Conservation (phyloP, 441 rosid species). For the Pelargonium fulgidum region DNA sequence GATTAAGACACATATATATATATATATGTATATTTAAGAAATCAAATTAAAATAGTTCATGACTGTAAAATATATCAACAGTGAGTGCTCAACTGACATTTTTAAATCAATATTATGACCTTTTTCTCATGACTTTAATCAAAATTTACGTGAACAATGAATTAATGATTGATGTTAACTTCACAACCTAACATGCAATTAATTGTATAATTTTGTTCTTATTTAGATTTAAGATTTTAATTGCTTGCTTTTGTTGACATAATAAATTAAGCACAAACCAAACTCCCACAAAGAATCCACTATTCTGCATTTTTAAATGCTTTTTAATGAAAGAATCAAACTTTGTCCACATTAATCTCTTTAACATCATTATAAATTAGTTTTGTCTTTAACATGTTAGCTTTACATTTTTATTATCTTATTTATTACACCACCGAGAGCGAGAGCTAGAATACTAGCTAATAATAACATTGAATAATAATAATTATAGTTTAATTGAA, state of each 20-base stretch:
- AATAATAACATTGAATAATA: no score
- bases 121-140: not conserved
- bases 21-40: no score
- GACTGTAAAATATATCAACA: not conserved
- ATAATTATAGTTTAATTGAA: no score
- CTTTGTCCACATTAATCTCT: not conserved
- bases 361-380: not conserved
- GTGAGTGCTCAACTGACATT: not conserved
- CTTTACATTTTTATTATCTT: not conserved
- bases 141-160: not conserved
- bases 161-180: not conserved
- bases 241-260: not conserved
- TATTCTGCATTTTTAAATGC: no score
- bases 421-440: not conserved
- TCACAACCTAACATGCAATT: not conserved
- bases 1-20: no score
- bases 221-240: not conserved
- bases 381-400: not conserved
- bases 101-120: no score
- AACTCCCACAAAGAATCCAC: not conserved
- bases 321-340: not conserved
- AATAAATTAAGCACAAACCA: not conserved
- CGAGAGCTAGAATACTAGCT: not conserved
- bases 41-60: no score
- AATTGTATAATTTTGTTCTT: not conserved